phyloP scores from a whole-genome alignment of 441 rosid species.

The Gossypium laxum region DNA sequence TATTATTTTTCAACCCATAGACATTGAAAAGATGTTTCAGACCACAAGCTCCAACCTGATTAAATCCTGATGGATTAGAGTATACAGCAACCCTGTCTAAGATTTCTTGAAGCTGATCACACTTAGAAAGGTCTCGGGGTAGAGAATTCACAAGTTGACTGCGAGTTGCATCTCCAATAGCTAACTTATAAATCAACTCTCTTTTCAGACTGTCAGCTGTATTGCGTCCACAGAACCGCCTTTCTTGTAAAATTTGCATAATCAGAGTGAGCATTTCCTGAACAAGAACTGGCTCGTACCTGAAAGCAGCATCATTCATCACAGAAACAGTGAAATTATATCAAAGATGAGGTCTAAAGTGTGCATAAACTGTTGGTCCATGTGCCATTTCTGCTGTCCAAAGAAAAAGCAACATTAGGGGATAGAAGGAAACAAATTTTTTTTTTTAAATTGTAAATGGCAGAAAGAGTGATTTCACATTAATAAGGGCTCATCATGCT shows the following conservation, averaged over 20 bases:
- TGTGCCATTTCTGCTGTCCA: neutral
- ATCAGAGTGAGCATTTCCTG: slow-evolving; percentile 85
- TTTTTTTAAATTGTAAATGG: neutral
- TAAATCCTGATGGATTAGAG: slow-evolving; percentile 78
- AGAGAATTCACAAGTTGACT: slow-evolving; percentile 83
- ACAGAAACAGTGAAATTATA: slow-evolving; percentile 15
- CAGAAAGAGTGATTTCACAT: neutral
- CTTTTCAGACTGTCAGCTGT: slow-evolving; percentile 76
- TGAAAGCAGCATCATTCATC: slow-evolving; percentile 27
- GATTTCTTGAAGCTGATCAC: slow-evolving; percentile 63
- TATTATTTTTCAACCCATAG: neutral
- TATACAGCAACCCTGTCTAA: slow-evolving; percentile 64
- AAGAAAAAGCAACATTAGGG: neutral
- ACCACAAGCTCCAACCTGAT: slow-evolving; percentile 57
- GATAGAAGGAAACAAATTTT: neutral
- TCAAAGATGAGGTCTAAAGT: neutral
- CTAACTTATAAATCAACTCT: slow-evolving; percentile 75
- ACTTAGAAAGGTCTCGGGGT: slow-evolving; percentile 80
- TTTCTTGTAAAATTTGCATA: slow-evolving; percentile 83
- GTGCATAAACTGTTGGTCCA: neutral
- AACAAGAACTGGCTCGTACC: slow-evolving; percentile 77
- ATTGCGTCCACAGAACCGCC: slow-evolving; percentile 76
- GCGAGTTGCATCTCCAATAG: slow-evolving; percentile 83
- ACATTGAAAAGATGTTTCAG: slow-evolving; percentile 13
- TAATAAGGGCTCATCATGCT: neutral